Evolutionary conservation across 2,329 filamentous ascomycete species (phyloP).

Genomic region (Colletotrichum sp.): DNA sequence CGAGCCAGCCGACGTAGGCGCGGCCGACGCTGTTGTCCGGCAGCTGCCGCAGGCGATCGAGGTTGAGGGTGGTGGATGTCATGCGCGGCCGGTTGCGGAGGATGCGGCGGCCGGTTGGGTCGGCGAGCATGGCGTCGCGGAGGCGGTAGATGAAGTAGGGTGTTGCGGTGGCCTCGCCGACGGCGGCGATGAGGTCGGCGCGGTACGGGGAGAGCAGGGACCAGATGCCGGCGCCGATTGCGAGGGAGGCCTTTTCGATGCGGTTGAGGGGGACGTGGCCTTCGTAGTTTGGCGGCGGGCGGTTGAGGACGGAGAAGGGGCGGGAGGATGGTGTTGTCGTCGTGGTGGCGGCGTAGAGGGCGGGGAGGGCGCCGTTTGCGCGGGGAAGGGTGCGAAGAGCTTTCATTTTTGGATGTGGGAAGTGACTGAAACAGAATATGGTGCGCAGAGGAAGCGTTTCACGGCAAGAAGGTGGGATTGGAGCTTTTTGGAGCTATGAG

Average conservation of each 20-base stretch:
- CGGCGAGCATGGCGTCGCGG: conserved; percentile 86
- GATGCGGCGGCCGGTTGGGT: conserved; percentile 86
- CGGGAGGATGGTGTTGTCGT: conserved; percentile 12
- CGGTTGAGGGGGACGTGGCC: conserved; percentile 89
- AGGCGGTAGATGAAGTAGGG: conserved; percentile 95
- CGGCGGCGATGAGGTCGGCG: conserved; percentile 88
- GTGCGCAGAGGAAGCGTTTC: not conserved
- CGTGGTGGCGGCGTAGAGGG: conserved; percentile 21
- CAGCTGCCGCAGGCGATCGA: conserved; percentile 74
- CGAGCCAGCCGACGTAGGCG: conserved; percentile 89
- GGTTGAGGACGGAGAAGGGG: conserved; percentile 81
- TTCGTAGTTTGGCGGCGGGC: conserved; percentile 85
- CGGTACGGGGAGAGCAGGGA: conserved; percentile 78
- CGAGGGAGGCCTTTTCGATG: conserved; percentile 76
- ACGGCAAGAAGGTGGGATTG: not conserved
- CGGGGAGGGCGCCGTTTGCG: not conserved
- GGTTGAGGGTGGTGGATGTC: conserved; percentile 72
- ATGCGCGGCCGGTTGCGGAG: conserved; percentile 89
- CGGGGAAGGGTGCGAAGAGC: not conserved
- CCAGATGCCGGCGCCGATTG: conserved; percentile 66
- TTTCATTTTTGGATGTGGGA: not conserved
- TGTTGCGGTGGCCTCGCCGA: conserved; percentile 93
- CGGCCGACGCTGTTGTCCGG: conserved; percentile 78
- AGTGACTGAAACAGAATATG: accelerated
- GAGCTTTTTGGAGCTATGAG: not conserved